These are phyloP conservation scores for Colletotrichum sp. DNA, from an alignment of 2,329 filamentous ascomycete species.

Conservation along the genomic window DNA sequence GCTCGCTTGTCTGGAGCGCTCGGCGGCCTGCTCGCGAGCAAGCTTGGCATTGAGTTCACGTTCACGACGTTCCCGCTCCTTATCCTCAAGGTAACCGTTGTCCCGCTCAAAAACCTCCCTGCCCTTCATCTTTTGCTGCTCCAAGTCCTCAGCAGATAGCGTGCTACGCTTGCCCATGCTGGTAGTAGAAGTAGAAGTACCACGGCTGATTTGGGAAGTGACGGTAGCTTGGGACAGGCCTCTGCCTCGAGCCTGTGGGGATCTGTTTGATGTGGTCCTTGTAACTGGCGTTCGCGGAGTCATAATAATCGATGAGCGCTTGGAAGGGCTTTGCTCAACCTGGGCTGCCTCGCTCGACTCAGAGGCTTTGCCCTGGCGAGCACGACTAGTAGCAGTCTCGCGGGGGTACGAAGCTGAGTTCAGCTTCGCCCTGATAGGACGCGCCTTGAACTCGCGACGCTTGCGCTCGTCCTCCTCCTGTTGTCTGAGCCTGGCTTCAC, in stretches of 20 bases:
- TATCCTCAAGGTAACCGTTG: slow-evolving; percentile 49
- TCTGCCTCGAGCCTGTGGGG: slow-evolving; percentile 15
- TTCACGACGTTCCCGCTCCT: slow-evolving; percentile 58
- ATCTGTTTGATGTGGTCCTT: slow-evolving; percentile 1
- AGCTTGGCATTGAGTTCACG: slow-evolving; percentile 58
- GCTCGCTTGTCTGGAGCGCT: slow-evolving; percentile 62
- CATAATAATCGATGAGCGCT: slow-evolving; percentile 22
- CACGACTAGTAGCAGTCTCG: slow-evolving; percentile 63
- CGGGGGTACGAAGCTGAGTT: slow-evolving; percentile 51
- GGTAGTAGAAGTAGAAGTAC: slow-evolving; percentile 50
- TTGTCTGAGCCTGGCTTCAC: slow-evolving; percentile 57
- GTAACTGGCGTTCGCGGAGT: not conserved
- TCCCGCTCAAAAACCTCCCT: slow-evolving; percentile 61
- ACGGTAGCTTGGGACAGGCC: not conserved
- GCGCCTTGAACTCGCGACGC: slow-evolving; percentile 68
- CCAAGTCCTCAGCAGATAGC: slow-evolving; percentile 54
- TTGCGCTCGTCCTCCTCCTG: slow-evolving; percentile 66
- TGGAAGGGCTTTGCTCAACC: not conserved
- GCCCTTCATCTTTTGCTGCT: slow-evolving; percentile 57
- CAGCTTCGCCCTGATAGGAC: slow-evolving; percentile 54
- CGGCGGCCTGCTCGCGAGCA: slow-evolving; percentile 65
- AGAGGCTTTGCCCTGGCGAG: slow-evolving; percentile 52
- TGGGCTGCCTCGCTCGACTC: slow-evolving; percentile 18
- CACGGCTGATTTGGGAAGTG: slow-evolving; percentile 34
- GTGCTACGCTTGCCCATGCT: slow-evolving; percentile 51